These are phyloP conservation scores for Nigrospora osmanthi DNA, from an alignment of 2,329 filamentous ascomycete genomes.

Conservation along the genomic window DNA sequence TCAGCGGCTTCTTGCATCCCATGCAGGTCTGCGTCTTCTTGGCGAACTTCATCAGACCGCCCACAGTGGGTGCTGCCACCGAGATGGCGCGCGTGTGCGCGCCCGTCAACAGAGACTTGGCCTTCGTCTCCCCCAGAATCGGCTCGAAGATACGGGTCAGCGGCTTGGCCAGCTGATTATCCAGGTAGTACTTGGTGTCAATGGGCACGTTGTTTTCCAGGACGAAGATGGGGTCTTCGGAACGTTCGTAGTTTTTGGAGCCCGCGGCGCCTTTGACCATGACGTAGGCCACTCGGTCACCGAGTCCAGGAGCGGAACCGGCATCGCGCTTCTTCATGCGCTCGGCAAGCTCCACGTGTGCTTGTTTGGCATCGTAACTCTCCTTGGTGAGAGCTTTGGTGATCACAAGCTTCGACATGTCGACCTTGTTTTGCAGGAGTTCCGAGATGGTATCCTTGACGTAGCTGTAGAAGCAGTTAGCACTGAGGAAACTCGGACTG, in stretches of 20 bases:
- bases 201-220: conserved; percentile 97
- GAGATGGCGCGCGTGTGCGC: conserved; percentile 94
- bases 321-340: conserved; percentile 97
- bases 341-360: conserved; percentile 89
- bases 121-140: conserved; percentile 89
- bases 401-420: conserved; percentile 99
- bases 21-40: conserved; percentile 98
- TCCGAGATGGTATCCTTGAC: conserved; percentile 96
- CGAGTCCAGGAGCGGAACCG: conserved; percentile 84
- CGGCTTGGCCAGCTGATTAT: conserved; percentile 96
- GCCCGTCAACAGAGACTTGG: conserved; percentile 76
- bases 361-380: conserved; percentile 86
- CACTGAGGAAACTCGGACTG: background rate
- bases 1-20: conserved; percentile 96
- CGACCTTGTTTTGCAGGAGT: conserved; percentile 91
- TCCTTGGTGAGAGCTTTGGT: conserved; percentile 92
- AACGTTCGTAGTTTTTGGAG: conserved; percentile 93
- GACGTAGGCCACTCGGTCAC: conserved; percentile 95
- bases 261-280: conserved; percentile 88
- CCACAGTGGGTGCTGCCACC: conserved; percentile 82
- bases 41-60: conserved; percentile 95
- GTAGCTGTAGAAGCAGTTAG: conserved; percentile 54
- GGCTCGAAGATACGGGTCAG: conserved; percentile 95
- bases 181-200: conserved; percentile 96
- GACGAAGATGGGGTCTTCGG: conserved; percentile 94